Percentiles rank a stretch among this genome's conserved stretches.
Evolutionary conservation across 768 basidiomycete genomes (phyloP).

Genomic region (Leccinum subgranulosum): DNA sequence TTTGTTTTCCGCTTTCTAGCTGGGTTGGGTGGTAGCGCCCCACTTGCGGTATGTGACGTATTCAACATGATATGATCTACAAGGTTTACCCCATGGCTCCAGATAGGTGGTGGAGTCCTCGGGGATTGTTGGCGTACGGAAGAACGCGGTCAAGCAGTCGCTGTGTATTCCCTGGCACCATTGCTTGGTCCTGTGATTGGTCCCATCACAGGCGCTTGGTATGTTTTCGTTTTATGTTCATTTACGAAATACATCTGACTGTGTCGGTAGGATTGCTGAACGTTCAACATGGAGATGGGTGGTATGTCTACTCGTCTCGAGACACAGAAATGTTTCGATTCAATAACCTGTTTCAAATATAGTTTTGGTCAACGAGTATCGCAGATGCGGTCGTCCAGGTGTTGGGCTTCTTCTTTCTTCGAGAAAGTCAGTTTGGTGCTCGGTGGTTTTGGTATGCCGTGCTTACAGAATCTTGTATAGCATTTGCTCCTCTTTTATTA

Average conservation of each 20-base stretch:
- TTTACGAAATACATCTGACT: neutral
- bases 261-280: constrained; percentile 46
- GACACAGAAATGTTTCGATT: neutral
- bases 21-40: constrained; percentile 72
- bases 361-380: constrained; percentile 70
- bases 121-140: constrained; percentile 61
- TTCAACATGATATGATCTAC: neutral
- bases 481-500: constrained; percentile 33
- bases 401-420: constrained; percentile 52
- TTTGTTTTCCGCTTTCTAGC: constrained; percentile 68
- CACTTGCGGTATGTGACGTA: constrained; percentile 41
- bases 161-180: constrained; percentile 64
- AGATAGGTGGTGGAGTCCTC: constrained; percentile 66
- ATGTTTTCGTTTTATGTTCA: constrained; percentile 1
- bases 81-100: neutral
- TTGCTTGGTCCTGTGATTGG: constrained; percentile 64
- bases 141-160: constrained; percentile 60
- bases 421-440: constrained; percentile 50
- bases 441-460: neutral
- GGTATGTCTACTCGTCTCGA: constrained; percentile 31
- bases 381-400: constrained; percentile 53
- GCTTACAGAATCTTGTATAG: constrained; percentile 19
- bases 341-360: neutral
- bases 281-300: constrained; percentile 72
- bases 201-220: constrained; percentile 62